Evolutionary conservation across 2,329 filamentous ascomycete species (phyloP).

Genomic region (Dendrostoma leiphaemia): DNA sequence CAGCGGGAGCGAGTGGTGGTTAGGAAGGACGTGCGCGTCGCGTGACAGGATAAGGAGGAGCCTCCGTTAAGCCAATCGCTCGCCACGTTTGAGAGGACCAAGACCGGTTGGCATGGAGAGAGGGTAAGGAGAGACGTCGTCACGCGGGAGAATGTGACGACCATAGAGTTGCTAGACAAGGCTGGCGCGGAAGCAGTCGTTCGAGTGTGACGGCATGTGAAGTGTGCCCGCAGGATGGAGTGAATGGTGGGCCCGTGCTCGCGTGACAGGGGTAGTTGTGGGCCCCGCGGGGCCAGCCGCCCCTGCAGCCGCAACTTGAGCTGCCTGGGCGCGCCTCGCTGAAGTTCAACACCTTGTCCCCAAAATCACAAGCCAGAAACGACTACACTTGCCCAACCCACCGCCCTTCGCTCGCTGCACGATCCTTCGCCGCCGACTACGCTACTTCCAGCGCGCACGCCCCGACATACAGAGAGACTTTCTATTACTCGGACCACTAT

Average conservation of each 20-base stretch:
- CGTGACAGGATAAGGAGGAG: neutral
- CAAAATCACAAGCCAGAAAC: conserved; percentile 4
- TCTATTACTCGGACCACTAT: no score
- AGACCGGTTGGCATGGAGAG: neutral
- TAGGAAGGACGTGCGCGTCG: neutral
- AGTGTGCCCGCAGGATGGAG: neutral
- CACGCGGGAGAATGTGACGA: neutral
- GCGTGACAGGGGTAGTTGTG: neutral
- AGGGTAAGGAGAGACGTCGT: neutral
- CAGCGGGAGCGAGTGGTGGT: neutral
- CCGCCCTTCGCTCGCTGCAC: neutral
- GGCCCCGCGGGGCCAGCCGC: neutral
- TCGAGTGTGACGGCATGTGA: neutral
- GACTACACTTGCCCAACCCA: neutral
- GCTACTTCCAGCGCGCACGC: neutral
- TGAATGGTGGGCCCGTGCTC: conserved; percentile 6
- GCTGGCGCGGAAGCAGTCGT: neutral
- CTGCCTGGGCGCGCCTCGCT: no score
- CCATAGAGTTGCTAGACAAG: neutral
- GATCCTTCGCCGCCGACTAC: neutral
- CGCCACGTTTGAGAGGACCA: neutral
- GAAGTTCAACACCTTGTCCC: conserved; percentile 16
- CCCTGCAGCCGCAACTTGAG: neutral
- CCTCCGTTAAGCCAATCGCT: neutral
- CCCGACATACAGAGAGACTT: no score